Base-by-base conservation (phyloP, 352 stramenopile species). In the Globisporangium paddicum region DNA sequence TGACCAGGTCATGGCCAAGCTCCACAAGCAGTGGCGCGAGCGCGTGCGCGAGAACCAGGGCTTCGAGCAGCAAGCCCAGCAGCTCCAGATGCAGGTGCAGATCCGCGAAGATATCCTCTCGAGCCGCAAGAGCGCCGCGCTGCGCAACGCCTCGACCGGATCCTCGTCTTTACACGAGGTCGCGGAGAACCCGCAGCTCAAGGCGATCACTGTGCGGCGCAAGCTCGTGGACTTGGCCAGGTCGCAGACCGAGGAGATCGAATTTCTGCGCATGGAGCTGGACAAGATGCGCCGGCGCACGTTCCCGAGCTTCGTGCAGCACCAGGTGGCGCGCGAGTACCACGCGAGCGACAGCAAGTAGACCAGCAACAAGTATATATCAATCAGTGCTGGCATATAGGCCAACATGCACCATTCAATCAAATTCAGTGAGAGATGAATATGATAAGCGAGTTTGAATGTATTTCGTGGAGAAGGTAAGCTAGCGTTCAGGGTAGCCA, bases 161-260 rank as follows among this genome's bases (percentile, higher is more conserved):
- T 32, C 63, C 5, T 55, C 57, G 0, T 46, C 26, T 1, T 41
- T 62, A 25, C 64, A 63, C 8, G 65, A 79, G n/a, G 57, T 64
- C 2, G 40, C 28, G 2, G 59, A 60, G 19, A 59, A 47, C 16
- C 51, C 50, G 34, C 69, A 79, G 56, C 88, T 98, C 58, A 96
- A 96, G 55, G 79, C 88, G 13, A 95, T 98, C 60, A 81, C 80
- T 2, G 79, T 94, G 58, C 80, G 91, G 14, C 84, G 88, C 18
- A 93, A 94, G 49, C 76, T 98, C 10, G 77, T 98, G 26, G 88
- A 98, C 51, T 60, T 98, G 30, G 90, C 92, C 0, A 86, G 82
- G 30, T 75, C 86, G 23, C 92, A 98, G 68, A 96, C 86, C 5
- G 85, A 95, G 14, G 91, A 98, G 66, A 96, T 98, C 56, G 91